Base-by-base conservation (phyloP, 2,329 filamentous ascomycete species). In the Trichothecium sympodiale region DNA sequence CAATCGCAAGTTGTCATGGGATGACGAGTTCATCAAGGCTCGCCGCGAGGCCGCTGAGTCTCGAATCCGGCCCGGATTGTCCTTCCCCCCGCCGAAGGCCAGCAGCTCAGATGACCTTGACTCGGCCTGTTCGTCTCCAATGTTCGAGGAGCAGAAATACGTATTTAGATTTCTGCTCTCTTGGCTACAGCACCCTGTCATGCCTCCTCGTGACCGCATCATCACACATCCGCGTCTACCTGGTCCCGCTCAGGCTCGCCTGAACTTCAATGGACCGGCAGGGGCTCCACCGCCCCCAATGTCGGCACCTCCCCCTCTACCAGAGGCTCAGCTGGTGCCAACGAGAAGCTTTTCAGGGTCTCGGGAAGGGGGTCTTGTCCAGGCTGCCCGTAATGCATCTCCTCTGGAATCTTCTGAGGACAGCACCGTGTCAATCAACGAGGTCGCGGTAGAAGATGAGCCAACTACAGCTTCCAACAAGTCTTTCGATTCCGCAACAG, bases 111-210 rank as follows among this genome's bases (percentile, higher is more conserved):
- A 30, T 30, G 70, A 74, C 36, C 59, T 59, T 12, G 71, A 69
- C 18, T 74, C 71, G 13, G 61, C 64, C n/a, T 65, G 65, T 12
- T 75, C 71, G 8, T 63, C 69, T 2, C 72, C 73, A 1, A 59
- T 69, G 5, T 71, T 59, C 39, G 68, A 74, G 44, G 59, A 71
- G 51, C 59, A 69, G 52, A 63, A 68, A 43, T 85, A 74, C 48
- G 68, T 75, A 40, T 88, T 88, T 64, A 83, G 79, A 42, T 88
- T 88, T 49, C 75, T 79, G 8, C 67, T 87, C 3, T 78, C 81
- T 40, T 80, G 74, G 67, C 67, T 77, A 29, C 59, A 68, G 33
- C 20, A 25, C 6, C 71, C 71, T 17, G 55, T 66, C 15, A 65
- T 71, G 42, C 65, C 71, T 35, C 61, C 64, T 1, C 71, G 70